A percentile compares a stretch with the other conserved stretches of the same genome.
Conservation (phyloP, 768 basidiomycete species). For the button mushroom (Agaricus bisporus) region DNA sequence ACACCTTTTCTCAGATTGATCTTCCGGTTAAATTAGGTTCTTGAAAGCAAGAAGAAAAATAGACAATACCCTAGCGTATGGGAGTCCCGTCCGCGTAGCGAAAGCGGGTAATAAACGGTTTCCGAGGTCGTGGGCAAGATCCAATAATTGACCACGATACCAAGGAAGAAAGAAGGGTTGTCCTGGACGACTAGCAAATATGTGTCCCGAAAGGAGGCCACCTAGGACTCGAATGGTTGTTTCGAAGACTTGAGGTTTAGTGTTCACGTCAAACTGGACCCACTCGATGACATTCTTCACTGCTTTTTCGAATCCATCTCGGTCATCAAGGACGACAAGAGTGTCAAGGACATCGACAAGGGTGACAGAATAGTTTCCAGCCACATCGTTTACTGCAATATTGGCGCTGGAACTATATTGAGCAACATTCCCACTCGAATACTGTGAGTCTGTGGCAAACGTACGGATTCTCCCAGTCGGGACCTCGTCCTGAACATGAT, state of each 20-base stretch:
- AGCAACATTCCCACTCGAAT: background rate
- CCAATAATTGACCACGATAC: constrained; percentile 77
- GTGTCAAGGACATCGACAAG: constrained; percentile 83
- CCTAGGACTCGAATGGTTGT: constrained; percentile 93
- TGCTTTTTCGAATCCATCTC: constrained; percentile 74
- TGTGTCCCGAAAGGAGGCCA: constrained; percentile 81
- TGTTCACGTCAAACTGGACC: constrained; percentile 91
- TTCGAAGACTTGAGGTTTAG: constrained; percentile 97
- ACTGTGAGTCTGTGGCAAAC: constrained; percentile 20
- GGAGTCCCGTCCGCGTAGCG: constrained; percentile 84
- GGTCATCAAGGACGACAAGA: constrained; percentile 81
- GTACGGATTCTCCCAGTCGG: constrained; percentile 79
- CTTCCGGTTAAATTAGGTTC: constrained; percentile 28
- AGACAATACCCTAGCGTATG: constrained; percentile 72
- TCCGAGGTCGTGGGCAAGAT: constrained; percentile 84
- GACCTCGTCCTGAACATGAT: constrained; percentile 82
- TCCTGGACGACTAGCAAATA: constrained; percentile 61
- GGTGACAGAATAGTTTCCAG: constrained; percentile 88
- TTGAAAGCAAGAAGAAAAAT: constrained; percentile 8
- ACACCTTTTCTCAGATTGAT: constrained; percentile 83
- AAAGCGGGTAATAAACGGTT: constrained; percentile 87
- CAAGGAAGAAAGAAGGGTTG: constrained; percentile 75
- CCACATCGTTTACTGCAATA: constrained; percentile 83
- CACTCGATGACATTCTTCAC: constrained; percentile 74
- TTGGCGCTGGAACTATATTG: constrained; percentile 43